phyloP scores from a whole-genome alignment of 2,329 filamentous ascomycete genomes.

The Cryphonectria japonica region DNA sequence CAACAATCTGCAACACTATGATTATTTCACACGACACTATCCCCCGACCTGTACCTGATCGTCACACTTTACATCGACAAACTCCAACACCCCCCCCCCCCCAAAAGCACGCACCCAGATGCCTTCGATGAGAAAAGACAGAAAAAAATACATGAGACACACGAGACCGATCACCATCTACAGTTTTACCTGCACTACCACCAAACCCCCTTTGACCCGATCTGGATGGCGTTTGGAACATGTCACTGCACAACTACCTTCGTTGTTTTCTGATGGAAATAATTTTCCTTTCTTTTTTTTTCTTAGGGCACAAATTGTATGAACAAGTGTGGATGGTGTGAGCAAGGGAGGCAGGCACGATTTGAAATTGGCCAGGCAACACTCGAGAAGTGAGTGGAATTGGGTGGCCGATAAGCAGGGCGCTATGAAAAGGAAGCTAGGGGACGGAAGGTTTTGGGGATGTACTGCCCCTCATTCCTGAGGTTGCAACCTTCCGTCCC shows the following conservation, averaged over 20 bases:
- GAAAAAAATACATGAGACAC: constrained; percentile 1
- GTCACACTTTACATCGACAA: neutral
- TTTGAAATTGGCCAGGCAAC: neutral
- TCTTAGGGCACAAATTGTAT: neutral
- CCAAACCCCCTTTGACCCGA: neutral
- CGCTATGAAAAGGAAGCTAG: neutral
- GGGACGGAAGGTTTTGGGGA: neutral
- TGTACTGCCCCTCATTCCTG: constrained; percentile 24
- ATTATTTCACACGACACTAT: constrained; percentile 17
- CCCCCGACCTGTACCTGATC: constrained; percentile 7
- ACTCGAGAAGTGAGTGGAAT: neutral
- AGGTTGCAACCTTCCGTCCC: constrained; percentile 9
- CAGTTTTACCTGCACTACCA: neutral
- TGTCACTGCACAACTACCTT: constrained; percentile 8
- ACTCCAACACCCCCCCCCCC: neutral
- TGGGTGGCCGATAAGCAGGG: neutral
- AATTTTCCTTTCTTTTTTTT: neutral
- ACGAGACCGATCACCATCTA: neutral
- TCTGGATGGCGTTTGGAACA: constrained; percentile 1
- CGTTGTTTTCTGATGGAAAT: neutral
- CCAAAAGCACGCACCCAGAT: neutral
- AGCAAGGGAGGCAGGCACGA: neutral
- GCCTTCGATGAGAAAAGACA: neutral
- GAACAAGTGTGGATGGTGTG: neutral
- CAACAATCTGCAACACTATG: constrained; percentile 6